phyloP scores from a whole-genome alignment of 2,329 filamentous ascomycete genomes.

The Didymella arachidicola region DNA sequence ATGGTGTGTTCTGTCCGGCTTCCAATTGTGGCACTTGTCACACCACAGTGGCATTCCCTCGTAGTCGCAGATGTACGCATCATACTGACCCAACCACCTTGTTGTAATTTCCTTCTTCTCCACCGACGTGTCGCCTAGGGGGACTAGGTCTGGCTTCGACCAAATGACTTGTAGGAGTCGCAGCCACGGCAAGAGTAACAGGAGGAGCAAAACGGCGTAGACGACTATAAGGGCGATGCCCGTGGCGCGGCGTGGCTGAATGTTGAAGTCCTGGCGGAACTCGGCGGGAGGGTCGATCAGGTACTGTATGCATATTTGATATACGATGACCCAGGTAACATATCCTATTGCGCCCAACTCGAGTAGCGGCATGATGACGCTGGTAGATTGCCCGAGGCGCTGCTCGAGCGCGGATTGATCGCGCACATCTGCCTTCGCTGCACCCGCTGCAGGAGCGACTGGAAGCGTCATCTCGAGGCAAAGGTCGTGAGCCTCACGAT shows the following conservation, averaged over 20 bases:
- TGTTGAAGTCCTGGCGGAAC: constrained; percentile 27
- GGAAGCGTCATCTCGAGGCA: constrained; percentile 29
- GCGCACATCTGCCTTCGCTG: constrained; percentile 35
- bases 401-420: constrained; percentile 36
- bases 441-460: constrained; percentile 23
- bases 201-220: constrained; percentile 74
- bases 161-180: constrained; percentile 74
- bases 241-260: constrained; percentile 58
- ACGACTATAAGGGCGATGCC: constrained; percentile 75
- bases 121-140: constrained; percentile 59
- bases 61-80: constrained; percentile 82
- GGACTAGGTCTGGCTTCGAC: constrained; percentile 75
- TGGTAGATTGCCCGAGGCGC: constrained; percentile 63
- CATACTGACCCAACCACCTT: constrained; percentile 74
- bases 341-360: constrained; percentile 72
- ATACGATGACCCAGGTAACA: constrained; percentile 74
- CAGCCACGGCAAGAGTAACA: constrained; percentile 72
- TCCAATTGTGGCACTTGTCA: constrained; percentile 82
- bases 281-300: constrained; percentile 62
- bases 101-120: constrained; percentile 41
- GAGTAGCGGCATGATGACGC: constrained; percentile 73
- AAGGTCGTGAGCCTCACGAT: constrained; percentile 5
- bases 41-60: constrained; percentile 88
- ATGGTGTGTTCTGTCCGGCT: constrained; percentile 87
- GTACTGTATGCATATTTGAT: constrained; percentile 69